A percentile compares a stretch with the other conserved stretches of the same genome.
Evolutionary conservation across 1,139 yeast genomes (phyloP).

Genomic region (Diutina siamensis): DNA sequence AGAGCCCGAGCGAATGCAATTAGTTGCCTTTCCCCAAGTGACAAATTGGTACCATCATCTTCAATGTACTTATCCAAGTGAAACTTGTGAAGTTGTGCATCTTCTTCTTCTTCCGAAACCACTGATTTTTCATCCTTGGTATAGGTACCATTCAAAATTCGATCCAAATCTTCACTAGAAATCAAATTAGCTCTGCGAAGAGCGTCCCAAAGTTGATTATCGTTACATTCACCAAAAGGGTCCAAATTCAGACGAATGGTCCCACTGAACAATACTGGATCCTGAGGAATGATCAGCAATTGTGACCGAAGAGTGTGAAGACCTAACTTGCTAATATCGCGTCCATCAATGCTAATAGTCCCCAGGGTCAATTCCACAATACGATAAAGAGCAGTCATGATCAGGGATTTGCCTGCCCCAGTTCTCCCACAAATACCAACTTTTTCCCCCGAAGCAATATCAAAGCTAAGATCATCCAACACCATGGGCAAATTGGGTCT

Average conservation of each 20-base stretch:
- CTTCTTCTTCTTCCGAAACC: not conserved
- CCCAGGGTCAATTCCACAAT: constrained; percentile 12
- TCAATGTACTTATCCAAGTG: constrained; percentile 56
- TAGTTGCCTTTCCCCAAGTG: constrained; percentile 69
- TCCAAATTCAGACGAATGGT: constrained; percentile 7
- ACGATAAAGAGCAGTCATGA: constrained; percentile 15
- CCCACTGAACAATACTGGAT: constrained; percentile 7
- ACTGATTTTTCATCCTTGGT: not conserved
- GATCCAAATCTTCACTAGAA: constrained; percentile 17
- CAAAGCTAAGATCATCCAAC: constrained; percentile 11
- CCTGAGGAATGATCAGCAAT: constrained; percentile 8
- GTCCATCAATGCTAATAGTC: constrained; percentile 20
- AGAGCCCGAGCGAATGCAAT: constrained; percentile 69
- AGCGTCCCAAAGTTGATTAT: constrained; percentile 23
- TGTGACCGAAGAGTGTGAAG: constrained; percentile 24
- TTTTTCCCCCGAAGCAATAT: constrained; percentile 12
- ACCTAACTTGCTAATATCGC: constrained; percentile 35
- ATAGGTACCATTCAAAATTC: constrained; percentile 10
- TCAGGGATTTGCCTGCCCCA: constrained; percentile 17
- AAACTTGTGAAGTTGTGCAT: constrained; percentile 28
- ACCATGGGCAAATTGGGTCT: constrained; percentile 14
- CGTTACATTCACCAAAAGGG: constrained; percentile 8
- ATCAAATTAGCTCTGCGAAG: constrained; percentile 53
- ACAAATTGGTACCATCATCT: constrained; percentile 65
- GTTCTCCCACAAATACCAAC: constrained; percentile 17